These are phyloP conservation scores for Diaporthe longicolla DNA, from an alignment of 2,329 filamentous ascomycete genomes.

Conservation along the genomic window DNA sequence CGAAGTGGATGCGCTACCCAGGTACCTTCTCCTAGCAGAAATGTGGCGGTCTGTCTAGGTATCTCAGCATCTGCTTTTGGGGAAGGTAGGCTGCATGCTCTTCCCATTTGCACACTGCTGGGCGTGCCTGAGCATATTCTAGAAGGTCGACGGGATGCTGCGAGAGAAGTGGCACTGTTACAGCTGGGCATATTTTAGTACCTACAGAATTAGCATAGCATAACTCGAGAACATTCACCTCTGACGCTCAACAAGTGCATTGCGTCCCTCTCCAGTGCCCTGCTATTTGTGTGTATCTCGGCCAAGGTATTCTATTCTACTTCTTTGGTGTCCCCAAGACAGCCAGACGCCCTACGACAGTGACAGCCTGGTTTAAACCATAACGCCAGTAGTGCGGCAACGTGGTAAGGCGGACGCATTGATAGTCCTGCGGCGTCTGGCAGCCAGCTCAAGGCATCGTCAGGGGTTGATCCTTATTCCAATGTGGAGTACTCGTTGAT, in stretches of 20 bases:
- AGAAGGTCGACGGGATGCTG: neutral
- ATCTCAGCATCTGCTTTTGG: neutral
- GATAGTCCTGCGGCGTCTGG: conserved; percentile 12
- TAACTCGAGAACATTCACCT: too few species aligned
- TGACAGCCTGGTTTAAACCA: neutral
- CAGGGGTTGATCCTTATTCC: conserved; percentile 35
- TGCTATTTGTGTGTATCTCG: too few species aligned
- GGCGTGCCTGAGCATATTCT: neutral
- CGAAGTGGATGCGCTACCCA: neutral
- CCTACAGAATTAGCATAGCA: neutral
- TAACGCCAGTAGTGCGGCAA: neutral
- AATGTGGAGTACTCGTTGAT: conserved; percentile 29
- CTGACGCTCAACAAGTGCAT: too few species aligned
- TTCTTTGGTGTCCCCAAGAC: neutral
- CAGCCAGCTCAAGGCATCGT: conserved; percentile 25
- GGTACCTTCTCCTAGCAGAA: neutral
- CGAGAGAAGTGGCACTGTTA: neutral
- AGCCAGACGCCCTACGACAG: neutral
- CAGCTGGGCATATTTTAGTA: neutral
- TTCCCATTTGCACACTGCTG: neutral
- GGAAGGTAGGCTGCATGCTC: neutral
- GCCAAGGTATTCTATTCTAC: neutral
- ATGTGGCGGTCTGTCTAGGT: neutral
- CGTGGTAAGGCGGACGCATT: conserved; percentile 29
- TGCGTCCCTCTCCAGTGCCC: too few species aligned